Conservation (phyloP, 768 basidiomycete genomes). For the Tubosaeta sp. region DNA sequence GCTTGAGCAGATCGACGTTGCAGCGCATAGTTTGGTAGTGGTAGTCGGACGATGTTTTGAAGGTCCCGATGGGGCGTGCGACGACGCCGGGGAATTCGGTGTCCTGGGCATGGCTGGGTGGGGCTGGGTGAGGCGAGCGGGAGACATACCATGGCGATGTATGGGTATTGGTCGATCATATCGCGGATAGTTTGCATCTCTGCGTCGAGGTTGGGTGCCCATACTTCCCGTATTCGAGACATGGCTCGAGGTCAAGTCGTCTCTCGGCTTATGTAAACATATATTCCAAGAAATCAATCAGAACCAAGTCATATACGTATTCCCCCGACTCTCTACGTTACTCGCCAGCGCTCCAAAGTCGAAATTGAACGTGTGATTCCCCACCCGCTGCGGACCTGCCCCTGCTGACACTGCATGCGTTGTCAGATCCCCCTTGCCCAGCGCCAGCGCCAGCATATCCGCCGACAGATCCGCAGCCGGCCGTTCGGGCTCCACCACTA, state of each 20-base stretch:
- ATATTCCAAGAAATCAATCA: slow-evolving; percentile 26
- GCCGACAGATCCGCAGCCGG: slow-evolving; percentile 22
- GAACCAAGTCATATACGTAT: slow-evolving; percentile 66
- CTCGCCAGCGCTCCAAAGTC: slow-evolving; percentile 56
- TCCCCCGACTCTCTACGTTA: slow-evolving; percentile 53
- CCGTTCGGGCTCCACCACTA: slow-evolving; percentile 12
- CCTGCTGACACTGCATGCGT: slow-evolving; percentile 16
- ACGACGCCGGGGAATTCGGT: slow-evolving; percentile 99
- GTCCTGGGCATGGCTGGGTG: slow-evolving; percentile 53
- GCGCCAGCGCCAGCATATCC: slow-evolving; percentile 30
- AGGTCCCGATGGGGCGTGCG: slow-evolving; percentile 91
- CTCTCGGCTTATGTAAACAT: slow-evolving; percentile 24
- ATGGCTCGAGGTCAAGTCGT: slow-evolving; percentile 30
- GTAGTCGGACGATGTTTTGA: slow-evolving; percentile 96
- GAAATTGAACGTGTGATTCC: slow-evolving; percentile 55
- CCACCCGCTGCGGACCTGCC: slow-evolving; percentile 38
- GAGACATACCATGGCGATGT: slow-evolving; percentile 83
- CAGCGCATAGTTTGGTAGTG: slow-evolving; percentile 99
- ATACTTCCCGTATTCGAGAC: slow-evolving; percentile 92
- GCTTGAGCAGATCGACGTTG: slow-evolving; percentile 96
- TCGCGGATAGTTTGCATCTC: slow-evolving; percentile 90
- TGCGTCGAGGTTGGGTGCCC: slow-evolving; percentile 86
- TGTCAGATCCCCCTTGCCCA: slow-evolving; percentile 27
- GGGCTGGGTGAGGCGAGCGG: slow-evolving; percentile 7
- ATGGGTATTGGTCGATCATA: slow-evolving; percentile 86